A percentile compares a stretch with the other conserved stretches of the same genome.
These are phyloP conservation scores for Clitopilus passeckerianus DNA, from an alignment of 768 basidiomycete species.

Conservation along the genomic window DNA sequence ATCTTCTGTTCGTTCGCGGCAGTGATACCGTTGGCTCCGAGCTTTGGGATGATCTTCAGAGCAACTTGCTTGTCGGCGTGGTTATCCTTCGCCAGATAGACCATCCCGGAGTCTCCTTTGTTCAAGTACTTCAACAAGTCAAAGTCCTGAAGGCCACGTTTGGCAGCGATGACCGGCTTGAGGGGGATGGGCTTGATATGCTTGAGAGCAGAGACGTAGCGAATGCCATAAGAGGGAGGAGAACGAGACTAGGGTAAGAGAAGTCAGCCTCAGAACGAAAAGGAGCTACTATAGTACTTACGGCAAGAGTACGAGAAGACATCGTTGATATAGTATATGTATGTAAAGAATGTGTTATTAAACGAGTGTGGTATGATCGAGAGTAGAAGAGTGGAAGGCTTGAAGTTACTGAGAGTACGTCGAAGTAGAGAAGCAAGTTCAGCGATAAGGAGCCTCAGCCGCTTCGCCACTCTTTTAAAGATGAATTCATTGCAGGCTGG, in stretches of 20 bases:
- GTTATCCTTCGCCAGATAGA: slow-evolving; percentile 13
- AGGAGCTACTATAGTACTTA: not conserved
- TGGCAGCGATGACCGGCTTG: not conserved
- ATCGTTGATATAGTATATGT: not conserved
- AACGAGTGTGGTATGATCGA: not conserved
- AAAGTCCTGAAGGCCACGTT: not conserved
- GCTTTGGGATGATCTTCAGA: slow-evolving; percentile 16
- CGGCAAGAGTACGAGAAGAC: not conserved
- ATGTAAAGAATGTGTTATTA: not conserved
- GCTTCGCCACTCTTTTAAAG: no score
- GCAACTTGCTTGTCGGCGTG: slow-evolving; percentile 7
- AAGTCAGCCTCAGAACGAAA: not conserved
- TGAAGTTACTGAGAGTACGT: not conserved
- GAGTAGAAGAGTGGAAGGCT: not conserved
- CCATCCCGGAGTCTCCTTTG: slow-evolving; percentile 6
- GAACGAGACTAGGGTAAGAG: not conserved
- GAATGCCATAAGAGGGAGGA: not conserved
- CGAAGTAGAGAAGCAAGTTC: no score
- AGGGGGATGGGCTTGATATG: not conserved
- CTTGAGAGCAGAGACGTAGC: not conserved
- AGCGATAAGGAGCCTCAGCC: no score
- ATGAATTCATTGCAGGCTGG: no score
- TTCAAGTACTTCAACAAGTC: not conserved
- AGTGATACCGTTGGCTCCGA: not conserved
- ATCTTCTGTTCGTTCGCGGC: slow-evolving; percentile 5